phyloP scores from a whole-genome alignment of 768 basidiomycete genomes.

The Boletus pseudo-olivaceus region DNA sequence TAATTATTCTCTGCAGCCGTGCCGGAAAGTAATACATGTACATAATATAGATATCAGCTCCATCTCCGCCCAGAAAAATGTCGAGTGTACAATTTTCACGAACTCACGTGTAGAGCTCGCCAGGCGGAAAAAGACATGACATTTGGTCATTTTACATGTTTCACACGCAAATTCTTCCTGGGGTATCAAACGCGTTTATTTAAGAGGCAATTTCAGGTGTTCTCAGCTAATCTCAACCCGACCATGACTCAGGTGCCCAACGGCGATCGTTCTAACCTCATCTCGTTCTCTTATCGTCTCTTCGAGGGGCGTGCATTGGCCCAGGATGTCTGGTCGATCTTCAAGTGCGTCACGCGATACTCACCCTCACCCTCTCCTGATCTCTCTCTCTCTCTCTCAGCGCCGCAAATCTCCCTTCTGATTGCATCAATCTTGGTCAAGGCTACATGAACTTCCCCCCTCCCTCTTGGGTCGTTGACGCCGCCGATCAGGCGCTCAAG shows the following conservation, averaged over 20 bases:
- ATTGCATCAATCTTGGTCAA: slow-evolving; percentile 95
- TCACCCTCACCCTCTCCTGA: slow-evolving; percentile 8
- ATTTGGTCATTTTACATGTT: not conserved
- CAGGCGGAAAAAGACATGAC: not conserved
- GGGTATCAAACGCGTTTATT: not conserved
- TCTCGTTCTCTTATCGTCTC: slow-evolving; percentile 71
- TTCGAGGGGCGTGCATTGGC: slow-evolving; percentile 72
- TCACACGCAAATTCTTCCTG: not conserved
- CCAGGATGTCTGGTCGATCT: slow-evolving; percentile 90
- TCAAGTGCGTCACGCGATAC: slow-evolving; percentile 50
- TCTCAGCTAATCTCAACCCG: not conserved
- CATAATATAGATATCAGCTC: too few species aligned
- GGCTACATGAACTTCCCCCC: slow-evolving; percentile 94
- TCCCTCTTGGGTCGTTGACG: slow-evolving; percentile 73
- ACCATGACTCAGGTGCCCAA: not conserved
- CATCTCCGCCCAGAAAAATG: too few species aligned
- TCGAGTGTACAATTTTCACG: too few species aligned
- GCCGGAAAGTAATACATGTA: too few species aligned
- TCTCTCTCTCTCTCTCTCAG: slow-evolving; percentile 37
- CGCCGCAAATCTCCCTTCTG: slow-evolving; percentile 80
- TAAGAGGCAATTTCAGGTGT: not conserved
- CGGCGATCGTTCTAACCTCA: slow-evolving; percentile 45
- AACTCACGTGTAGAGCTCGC: too few species aligned
- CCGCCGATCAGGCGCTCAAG: slow-evolving; percentile 66
- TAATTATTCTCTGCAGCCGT: too few species aligned